Evolutionary conservation across 1,284 basidiomycete species (phyloP).

Genomic region (Microbotryomycetes sp.): DNA sequence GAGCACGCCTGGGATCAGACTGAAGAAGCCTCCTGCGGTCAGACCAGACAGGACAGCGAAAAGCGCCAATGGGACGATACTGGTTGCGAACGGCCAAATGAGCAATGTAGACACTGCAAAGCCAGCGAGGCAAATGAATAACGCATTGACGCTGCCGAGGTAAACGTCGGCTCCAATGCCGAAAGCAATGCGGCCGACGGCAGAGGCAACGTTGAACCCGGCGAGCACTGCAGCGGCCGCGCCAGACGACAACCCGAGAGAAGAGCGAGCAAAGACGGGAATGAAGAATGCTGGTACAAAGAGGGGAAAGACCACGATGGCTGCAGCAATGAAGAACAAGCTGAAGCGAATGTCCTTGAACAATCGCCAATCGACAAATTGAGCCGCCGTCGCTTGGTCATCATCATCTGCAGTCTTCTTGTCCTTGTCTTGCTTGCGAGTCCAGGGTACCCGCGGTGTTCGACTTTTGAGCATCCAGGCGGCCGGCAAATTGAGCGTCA

Average conservation of each 20-base stretch:
- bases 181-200: slow-evolving; percentile 15
- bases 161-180: slow-evolving; percentile 14
- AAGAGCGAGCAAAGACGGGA: slow-evolving; percentile 15
- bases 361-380: not conserved
- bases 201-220: slow-evolving; percentile 21
- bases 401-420: not conserved
- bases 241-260: slow-evolving; percentile 5
- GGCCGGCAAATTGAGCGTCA: slow-evolving; percentile 10
- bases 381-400: not conserved
- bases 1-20: slow-evolving; percentile 15
- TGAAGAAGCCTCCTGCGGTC: slow-evolving; percentile 17
- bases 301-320: slow-evolving; percentile 20
- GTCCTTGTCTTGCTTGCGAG: not conserved
- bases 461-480: not conserved
- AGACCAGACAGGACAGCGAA: slow-evolving; percentile 24
- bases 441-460: not conserved
- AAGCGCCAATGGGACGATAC: not conserved
- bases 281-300: slow-evolving; percentile 17
- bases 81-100: slow-evolving; percentile 18
- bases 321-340: slow-evolving; percentile 15
- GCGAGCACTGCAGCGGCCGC: slow-evolving; percentile 14
- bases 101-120: slow-evolving; percentile 10
- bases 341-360: slow-evolving; percentile 15
- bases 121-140: slow-evolving; percentile 11
- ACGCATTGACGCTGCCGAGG: slow-evolving; percentile 21